Conservation (phyloP, 805 yeast genomes). For the Starmerella powellii region DNA sequence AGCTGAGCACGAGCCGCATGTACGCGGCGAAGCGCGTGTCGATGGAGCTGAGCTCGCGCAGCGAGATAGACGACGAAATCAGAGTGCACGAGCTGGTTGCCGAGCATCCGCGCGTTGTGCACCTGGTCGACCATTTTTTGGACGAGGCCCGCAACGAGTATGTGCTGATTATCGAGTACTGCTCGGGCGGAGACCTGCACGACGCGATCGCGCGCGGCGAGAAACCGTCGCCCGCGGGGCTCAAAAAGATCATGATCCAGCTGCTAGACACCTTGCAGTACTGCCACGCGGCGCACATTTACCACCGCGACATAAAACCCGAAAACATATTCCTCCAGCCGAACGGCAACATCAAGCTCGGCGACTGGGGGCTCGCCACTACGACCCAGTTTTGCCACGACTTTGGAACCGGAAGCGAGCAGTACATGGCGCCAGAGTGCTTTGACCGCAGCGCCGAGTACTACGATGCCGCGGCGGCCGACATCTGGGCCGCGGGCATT, state of each 20-base stretch:
- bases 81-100: constrained; percentile 64
- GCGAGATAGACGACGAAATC: constrained; percentile 29
- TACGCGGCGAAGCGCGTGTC: constrained; percentile 76
- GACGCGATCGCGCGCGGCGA: constrained; percentile 52
- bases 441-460: constrained; percentile 41
- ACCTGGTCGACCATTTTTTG: constrained; percentile 62
- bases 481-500: constrained; percentile 82
- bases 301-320: constrained; percentile 94
- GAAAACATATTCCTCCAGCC: constrained; percentile 69
- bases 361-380: constrained; percentile 87
- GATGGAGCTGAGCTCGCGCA: constrained; percentile 12
- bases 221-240: constrained; percentile 27
- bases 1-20: constrained; percentile 38
- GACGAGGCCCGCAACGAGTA: constrained; percentile 30
- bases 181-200: constrained; percentile 75
- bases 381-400: constrained; percentile 47
- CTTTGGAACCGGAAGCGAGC: constrained; percentile 78
- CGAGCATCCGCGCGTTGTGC: constrained; percentile 62
- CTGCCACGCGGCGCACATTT: constrained; percentile 87
- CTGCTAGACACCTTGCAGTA: constrained; percentile 70
- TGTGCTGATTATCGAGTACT: constrained; percentile 77
- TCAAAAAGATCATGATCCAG: constrained; percentile 56
- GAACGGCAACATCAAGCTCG: constrained; percentile 48
- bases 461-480: constrained; percentile 72
- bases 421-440: constrained; percentile 92